Evolutionary conservation across 176 grass and related monocot genomes (phyloP).

Genomic region (Poa annua): DNA sequence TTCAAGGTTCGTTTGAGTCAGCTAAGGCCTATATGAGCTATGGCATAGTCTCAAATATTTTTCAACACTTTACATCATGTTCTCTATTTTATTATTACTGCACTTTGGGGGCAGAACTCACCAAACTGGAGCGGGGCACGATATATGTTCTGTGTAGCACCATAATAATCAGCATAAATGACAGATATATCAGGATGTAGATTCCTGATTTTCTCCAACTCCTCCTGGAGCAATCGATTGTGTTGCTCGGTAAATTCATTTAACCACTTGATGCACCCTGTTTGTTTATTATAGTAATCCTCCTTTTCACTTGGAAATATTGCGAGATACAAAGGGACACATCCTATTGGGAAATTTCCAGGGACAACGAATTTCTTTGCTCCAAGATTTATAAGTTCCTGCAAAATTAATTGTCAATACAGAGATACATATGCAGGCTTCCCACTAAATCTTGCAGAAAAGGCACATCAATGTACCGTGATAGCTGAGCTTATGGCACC

Average conservation of each 20-base stretch:
- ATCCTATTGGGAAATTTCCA: slow-evolving; percentile 86
- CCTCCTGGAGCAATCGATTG: slow-evolving; percentile 64
- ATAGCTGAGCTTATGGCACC: slow-evolving; percentile 59
- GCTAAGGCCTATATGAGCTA: background rate
- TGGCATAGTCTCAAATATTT: background rate
- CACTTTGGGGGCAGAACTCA: slow-evolving; percentile 47
- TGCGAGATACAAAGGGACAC: slow-evolving; percentile 74
- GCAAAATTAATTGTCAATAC: slow-evolving; percentile 39
- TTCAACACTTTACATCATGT: background rate
- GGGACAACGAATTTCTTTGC: slow-evolving; percentile 87
- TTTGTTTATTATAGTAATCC: slow-evolving; percentile 76
- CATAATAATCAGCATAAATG: slow-evolving; percentile 93
- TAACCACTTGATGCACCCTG: slow-evolving; percentile 79
- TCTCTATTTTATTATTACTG: slow-evolving; percentile 14
- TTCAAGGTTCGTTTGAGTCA: slow-evolving; percentile 1
- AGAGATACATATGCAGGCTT: slow-evolving; percentile 12
- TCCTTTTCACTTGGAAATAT: slow-evolving; percentile 66
- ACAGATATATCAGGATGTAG: slow-evolving; percentile 69
- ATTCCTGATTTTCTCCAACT: slow-evolving; percentile 56
- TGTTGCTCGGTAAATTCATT: slow-evolving; percentile 77
- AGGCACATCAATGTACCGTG: slow-evolving; percentile 41
- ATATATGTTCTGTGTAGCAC: slow-evolving; percentile 69
- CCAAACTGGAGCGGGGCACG: slow-evolving; percentile 74
- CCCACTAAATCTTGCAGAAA: slow-evolving; percentile 17
- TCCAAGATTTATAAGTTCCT: slow-evolving; percentile 83